A percentile compares a stretch with the other conserved stretches of the same genome.
Evolutionary conservation across 257 asterid species (phyloP).

Genomic region (Solanum piurae): DNA sequence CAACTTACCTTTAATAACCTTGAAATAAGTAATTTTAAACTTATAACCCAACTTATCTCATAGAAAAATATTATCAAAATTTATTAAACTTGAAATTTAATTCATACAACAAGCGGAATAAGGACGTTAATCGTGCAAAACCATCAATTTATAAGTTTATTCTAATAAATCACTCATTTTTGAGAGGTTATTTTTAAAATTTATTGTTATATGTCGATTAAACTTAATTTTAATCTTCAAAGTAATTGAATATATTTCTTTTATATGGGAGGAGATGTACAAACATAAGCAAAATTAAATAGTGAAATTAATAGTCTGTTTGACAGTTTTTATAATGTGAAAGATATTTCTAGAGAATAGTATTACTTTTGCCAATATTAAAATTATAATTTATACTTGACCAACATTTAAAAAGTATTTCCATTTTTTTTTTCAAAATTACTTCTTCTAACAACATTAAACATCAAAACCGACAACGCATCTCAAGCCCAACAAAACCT

Average conservation of each 20-base stretch:
- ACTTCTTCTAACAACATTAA: not conserved
- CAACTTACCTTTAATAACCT: not conserved
- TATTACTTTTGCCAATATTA: not conserved
- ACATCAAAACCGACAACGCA: not conserved
- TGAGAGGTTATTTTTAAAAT: not conserved
- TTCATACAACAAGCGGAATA: not conserved
- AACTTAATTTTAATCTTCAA: not conserved
- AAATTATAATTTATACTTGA: not conserved
- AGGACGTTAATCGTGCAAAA: not conserved
- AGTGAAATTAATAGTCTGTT: not conserved
- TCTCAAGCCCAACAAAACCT: not conserved
- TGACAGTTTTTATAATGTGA: not conserved
- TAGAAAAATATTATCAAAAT: not conserved
- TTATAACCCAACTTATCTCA: not conserved
- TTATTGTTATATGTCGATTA: not conserved
- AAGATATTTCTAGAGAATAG: not conserved
- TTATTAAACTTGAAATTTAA: too few relatives aligned
- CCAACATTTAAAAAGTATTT: not conserved
- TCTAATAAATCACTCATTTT: not conserved
- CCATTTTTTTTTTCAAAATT: not conserved
- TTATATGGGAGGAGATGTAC: not conserved
- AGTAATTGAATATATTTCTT: not conserved
- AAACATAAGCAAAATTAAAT: not conserved
- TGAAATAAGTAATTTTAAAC: not conserved
- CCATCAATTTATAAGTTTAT: not conserved